These are phyloP conservation scores for Stereum hirsutum DNA, from an alignment of 1,284 basidiomycete species.

Conservation along the genomic window DNA sequence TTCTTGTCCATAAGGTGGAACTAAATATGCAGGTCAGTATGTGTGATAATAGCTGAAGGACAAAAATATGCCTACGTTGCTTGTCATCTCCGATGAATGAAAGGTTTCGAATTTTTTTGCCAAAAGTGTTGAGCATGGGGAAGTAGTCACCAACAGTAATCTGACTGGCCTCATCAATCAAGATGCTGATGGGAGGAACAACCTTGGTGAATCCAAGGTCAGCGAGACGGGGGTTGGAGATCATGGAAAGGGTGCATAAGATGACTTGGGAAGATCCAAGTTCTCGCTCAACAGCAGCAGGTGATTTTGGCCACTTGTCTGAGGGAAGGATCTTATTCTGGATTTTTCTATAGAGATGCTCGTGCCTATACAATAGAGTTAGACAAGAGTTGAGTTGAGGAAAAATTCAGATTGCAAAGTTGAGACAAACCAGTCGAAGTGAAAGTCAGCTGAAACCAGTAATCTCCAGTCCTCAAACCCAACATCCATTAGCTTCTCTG, in stretches of 20 bases:
- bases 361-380: conserved; percentile 66
- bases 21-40: neutral
- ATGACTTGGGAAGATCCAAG: conserved; percentile 38
- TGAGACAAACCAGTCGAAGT: conserved; percentile 45
- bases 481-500: conserved; percentile 42
- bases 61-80: conserved; percentile 25
- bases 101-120: conserved; percentile 16
- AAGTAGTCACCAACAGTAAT: conserved; percentile 23
- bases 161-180: conserved; percentile 41
- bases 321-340: conserved; percentile 39
- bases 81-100: conserved; percentile 39
- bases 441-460: conserved; percentile 50
- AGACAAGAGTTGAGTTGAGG: conserved; percentile 7
- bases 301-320: conserved; percentile 16
- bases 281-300: neutral
- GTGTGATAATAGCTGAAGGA: neutral
- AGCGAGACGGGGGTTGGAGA: conserved; percentile 31
- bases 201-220: conserved; percentile 10
- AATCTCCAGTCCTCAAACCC: conserved; percentile 41
- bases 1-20: conserved; percentile 10
- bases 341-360: conserved; percentile 48
- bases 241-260: conserved; percentile 63
- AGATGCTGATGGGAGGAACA: conserved; percentile 32
- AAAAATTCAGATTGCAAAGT: conserved; percentile 5
- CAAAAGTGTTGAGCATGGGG: neutral